These are phyloP conservation scores for Stylonectria norvegica DNA, from an alignment of 2,329 filamentous ascomycete species.

Conservation along the genomic window DNA sequence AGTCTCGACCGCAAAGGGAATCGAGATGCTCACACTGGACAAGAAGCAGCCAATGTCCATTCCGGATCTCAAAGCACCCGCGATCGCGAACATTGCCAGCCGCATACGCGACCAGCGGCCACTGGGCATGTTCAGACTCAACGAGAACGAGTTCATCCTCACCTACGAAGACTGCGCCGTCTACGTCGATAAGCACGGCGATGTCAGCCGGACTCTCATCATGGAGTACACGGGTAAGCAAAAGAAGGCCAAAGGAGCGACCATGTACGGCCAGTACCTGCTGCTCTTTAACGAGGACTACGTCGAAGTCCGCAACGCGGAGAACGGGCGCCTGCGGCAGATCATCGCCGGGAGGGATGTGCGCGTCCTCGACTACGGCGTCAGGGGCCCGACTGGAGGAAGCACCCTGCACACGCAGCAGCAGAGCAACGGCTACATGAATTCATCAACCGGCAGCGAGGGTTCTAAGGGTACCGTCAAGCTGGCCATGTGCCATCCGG, in stretches of 20 bases:
- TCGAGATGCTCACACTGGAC: conserved; percentile 94
- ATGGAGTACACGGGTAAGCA: conserved; percentile 98
- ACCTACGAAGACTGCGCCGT: conserved; percentile 96
- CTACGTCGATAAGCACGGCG: conserved; percentile 97
- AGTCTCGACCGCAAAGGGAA: conserved; percentile 84
- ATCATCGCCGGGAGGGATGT: conserved; percentile 92
- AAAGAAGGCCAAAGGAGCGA: conserved; percentile 74
- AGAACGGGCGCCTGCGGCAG: conserved; percentile 89
- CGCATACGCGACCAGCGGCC: conserved; percentile 81
- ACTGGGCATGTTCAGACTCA: conserved; percentile 93
- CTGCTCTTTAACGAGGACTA: conserved; percentile 95
- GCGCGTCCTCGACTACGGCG: conserved; percentile 82
- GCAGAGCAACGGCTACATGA: conserved; percentile 33
- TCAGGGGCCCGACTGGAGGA: conserved; percentile 57
- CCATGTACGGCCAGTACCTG: conserved; percentile 87
- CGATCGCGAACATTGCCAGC: conserved; percentile 79
- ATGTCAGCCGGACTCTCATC: conserved; percentile 88
- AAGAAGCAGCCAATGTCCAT: conserved; percentile 96
- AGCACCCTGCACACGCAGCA: conserved; percentile 36
- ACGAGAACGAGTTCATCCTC: conserved; percentile 86
- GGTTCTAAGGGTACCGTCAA: conserved; percentile 76
- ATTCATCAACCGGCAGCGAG: conserved; percentile 36
- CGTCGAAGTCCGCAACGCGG: conserved; percentile 92
- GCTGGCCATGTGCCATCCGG: conserved; percentile 91
- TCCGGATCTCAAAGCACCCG: conserved; percentile 75